phyloP scores from a whole-genome alignment of 768 basidiomycete genomes.

The Saitozyma sp. region DNA sequence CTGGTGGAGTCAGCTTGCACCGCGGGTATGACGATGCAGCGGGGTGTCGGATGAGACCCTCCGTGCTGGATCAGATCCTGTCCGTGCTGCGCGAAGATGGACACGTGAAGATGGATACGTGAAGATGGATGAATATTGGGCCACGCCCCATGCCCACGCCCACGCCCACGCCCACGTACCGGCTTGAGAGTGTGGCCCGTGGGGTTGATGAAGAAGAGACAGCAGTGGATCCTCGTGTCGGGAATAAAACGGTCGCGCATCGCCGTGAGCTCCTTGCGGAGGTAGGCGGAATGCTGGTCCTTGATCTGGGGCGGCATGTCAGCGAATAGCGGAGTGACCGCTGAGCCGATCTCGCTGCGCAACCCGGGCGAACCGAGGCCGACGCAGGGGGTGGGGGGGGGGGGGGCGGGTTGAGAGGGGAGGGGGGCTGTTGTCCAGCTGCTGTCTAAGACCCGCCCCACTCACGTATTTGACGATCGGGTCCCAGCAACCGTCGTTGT shows the following conservation, averaged over 20 bases:
- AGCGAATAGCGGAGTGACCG: not conserved
- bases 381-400: too few relatives aligned
- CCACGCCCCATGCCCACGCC: not conserved
- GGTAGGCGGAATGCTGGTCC: slow-evolving; percentile 97
- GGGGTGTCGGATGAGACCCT: too few relatives aligned
- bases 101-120: too few relatives aligned
- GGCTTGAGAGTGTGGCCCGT: slow-evolving; percentile 96
- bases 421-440: too few relatives aligned
- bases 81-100: too few relatives aligned
- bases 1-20: slow-evolving; percentile 14
- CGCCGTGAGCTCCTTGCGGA: slow-evolving; percentile 97
- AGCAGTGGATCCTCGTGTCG: slow-evolving; percentile 98
- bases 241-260: slow-evolving; percentile 98
- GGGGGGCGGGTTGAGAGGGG: too few relatives aligned
- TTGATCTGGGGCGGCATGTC: slow-evolving; percentile 41
- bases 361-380: too few relatives aligned
- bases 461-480: slow-evolving; percentile 94
- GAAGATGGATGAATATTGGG: not conserved
- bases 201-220: slow-evolving; percentile 96
- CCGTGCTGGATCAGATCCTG: too few relatives aligned
- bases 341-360: too few relatives aligned
- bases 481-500: slow-evolving; percentile 99
- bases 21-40: not conserved
- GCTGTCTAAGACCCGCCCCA: not conserved
- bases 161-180: slow-evolving; percentile 22